Evolutionary conservation across 495 filamentous ascomycete species (phyloP), one percentile per base, ranked within the genome.

Genomic region (Bryoglossum gracile): DNA sequence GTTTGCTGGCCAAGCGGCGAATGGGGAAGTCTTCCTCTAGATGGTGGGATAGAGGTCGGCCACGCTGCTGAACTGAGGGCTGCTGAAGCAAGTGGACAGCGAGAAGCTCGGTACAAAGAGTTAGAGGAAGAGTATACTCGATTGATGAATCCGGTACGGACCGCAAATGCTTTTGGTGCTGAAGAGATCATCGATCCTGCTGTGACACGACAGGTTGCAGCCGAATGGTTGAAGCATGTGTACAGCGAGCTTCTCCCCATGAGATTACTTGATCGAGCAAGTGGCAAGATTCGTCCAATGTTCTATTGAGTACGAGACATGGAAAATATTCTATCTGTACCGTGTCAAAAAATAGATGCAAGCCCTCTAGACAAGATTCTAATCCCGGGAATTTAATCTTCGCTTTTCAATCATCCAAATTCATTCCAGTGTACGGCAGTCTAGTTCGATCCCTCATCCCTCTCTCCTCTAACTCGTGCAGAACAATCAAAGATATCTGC

Each of bases 101-200:
- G 48, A 17, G 54, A 55, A 41, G 70, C 70, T 46, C 45, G 66
- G 17, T 79, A 79, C 41, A 59, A 66, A 17, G 74, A 79, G 55
- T 53, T 82, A 19, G 76, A 81, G 35, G 70, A 73, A 22, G 75
- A 78, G 56, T 83, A 83, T 56, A 53, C 66, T 24, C 62, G 74
- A 11, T 48, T 82, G 48, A 83, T 81, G 77, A 83, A 80, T 48
- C 79, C 79, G 0, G 76, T 82, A 28, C 64, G 77, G 14, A 81
- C 78, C 32, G 79, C 79, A 9, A 81, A 81, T 64, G 70, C 76
- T 4, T 83, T 83, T 58, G 77, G 78, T 0, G 66, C 80, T 1
- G 79, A 83, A 60, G 77, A 83, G 58, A 79, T 82, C 18, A 76
- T 81, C 48, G 79, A 82, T 58, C 79, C 79, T 11, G 74, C 71